Evolutionary conservation across 495 filamentous ascomycete species (phyloP), one percentile per base, ranked within the genome.

Genomic region (Penicillium longicatenatum): DNA sequence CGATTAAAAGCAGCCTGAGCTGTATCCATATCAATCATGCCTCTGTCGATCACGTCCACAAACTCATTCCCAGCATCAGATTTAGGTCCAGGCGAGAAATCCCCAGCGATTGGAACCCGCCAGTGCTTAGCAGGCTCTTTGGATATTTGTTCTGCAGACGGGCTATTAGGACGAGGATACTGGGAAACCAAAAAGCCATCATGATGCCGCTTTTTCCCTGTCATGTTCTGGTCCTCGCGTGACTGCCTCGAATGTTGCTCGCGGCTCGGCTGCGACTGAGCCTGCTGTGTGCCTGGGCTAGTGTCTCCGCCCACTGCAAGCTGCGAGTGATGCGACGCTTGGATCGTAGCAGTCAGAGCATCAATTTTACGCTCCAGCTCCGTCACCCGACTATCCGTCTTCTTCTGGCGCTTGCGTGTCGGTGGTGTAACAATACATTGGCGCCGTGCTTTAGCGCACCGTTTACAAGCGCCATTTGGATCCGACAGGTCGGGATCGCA

Each of bases 311-410:
- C 48, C 43, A 45, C 26, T 2, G 30, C 26, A 10, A 66, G 31
- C 17, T 65, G 33, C 11, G 57, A 43, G 19, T 55, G 51, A 17
- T 73, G 60, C 10, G 79, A 56, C 1, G 86, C 84, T 31, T 90
- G 83, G 52, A 96, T 64, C 49, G 82, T 89, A 0, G 90, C 90
- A 3, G 89, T 96, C 70, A 97, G 68, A 11, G 86, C 89, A 75
- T 97, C 91, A 49, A 98, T 93, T 76, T 95, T 96, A 75, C 87
- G 91, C 74, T 98, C 94, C 42, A 98, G 78, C 74, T 97, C 93
- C 14, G 92, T 88, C 8, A 98, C 92, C 39, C 93, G 84, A 56
- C 84, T 92, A 68, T 97, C 94, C 26, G 89, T 91, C 78, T 97
- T 97, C 78, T 94, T 96, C 76, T 93, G 89, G 29, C 93, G 80